These are phyloP conservation scores for Aspergillus diversus DNA, from an alignment of 495 filamentous ascomycete species.

Conservation along the genomic window DNA sequence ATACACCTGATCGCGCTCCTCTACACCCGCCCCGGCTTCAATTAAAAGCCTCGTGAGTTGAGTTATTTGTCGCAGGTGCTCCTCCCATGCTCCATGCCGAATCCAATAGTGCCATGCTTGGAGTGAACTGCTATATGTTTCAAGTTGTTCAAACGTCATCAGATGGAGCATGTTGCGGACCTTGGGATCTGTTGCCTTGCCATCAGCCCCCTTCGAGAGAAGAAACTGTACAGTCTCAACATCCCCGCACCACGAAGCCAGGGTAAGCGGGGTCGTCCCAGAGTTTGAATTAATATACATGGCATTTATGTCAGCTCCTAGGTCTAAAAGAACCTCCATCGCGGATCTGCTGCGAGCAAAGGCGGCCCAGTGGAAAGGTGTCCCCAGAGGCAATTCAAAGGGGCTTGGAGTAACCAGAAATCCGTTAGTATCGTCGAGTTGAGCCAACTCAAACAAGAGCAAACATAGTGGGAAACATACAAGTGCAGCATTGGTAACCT, in stretches of 20 bases:
- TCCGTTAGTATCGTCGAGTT: conserved; percentile 4
- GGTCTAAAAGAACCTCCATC: conserved; percentile 24
- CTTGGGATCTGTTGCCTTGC: neutral
- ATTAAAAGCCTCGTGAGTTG: neutral
- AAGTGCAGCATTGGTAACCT: conserved; percentile 29
- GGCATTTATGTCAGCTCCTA: conserved; percentile 29
- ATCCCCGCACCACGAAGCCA: neutral
- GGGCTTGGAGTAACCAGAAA: conserved; percentile 17
- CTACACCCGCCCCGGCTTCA: neutral
- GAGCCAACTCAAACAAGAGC: neutral
- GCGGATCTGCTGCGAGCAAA: conserved; percentile 25
- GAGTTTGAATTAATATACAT: conserved; percentile 9
- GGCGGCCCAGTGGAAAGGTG: conserved; percentile 37
- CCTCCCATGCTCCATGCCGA: conserved; percentile 1
- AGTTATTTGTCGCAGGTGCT: neutral
- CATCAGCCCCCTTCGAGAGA: neutral
- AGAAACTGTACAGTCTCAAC: neutral
- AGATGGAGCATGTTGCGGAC: neutral
- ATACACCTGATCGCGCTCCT: conserved; percentile 22
- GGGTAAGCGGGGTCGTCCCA: neutral
- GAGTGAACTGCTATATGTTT: neutral
- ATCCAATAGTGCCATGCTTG: neutral
- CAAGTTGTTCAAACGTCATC: neutral
- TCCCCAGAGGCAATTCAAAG: conserved; percentile 34
- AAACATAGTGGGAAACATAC: conserved; percentile 12